Evolutionary conservation across 257 asterid genomes (phyloP).

Genomic region (Avicennia marina): DNA sequence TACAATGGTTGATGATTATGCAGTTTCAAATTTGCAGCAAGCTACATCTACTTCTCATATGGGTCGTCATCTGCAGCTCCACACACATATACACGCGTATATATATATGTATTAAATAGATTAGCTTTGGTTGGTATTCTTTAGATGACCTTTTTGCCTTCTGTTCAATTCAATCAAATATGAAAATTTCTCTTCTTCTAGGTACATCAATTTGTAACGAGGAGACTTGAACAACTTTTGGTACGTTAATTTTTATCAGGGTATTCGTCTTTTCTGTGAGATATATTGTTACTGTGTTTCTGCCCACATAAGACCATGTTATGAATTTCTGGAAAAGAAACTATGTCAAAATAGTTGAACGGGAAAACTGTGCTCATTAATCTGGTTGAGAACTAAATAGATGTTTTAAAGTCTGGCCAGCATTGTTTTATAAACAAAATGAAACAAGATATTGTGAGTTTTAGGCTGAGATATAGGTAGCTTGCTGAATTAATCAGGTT

Average conservation of each 20-base stretch:
- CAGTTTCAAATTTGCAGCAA: not conserved
- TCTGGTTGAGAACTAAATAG: too few relatives aligned
- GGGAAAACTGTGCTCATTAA: too few relatives aligned
- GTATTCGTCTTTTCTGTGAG: not conserved
- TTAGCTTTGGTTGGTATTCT: constrained; percentile 1
- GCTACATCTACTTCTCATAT: too few relatives aligned
- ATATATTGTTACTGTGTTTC: not conserved
- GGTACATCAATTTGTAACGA: constrained; percentile 85
- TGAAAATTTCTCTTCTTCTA: constrained; percentile 30
- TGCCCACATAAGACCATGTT: not conserved
- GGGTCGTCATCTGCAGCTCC: constrained; percentile 1
- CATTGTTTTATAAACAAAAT: too few relatives aligned
- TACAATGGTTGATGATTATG: constrained; percentile 4
- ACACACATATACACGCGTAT: not conserved
- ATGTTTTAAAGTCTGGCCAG: too few relatives aligned
- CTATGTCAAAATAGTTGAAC: not conserved
- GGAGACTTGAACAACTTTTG: constrained; percentile 96
- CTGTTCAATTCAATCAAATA: constrained; percentile 12
- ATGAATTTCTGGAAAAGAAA: not conserved
- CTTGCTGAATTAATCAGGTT: too few relatives aligned
- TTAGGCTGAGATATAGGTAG: too few relatives aligned
- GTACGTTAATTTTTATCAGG: constrained; percentile 40
- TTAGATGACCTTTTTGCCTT: not conserved
- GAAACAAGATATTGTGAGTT: too few relatives aligned
- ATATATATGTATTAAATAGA: not conserved